Evolutionary conservation across 139 green algal species (phyloP), one percentile per base, ranked within the genome.

Genomic region (Haematococcus lacustris): DNA sequence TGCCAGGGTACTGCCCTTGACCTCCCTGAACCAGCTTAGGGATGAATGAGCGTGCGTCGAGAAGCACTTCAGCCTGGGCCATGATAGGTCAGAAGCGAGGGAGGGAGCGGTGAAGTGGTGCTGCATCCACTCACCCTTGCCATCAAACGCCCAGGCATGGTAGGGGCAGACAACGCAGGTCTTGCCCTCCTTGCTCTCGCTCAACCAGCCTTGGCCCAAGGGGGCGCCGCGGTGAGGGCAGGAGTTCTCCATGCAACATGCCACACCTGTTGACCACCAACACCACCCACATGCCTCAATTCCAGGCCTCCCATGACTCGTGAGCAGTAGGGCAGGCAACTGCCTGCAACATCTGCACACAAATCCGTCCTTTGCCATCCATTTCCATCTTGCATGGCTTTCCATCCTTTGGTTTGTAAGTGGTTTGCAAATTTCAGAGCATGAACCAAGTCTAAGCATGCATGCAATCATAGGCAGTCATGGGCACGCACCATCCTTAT

Each of bases 61-160:
- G 59, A 32, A 32, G 17, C 6, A n/a, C 34, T 50, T 53, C 28
- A 41, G 65, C 28, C 28, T 17, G 30, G 17, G 26, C 59, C 26
- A 34, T 32, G 28, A 6, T 34, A 66, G 17, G 26, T 38, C 30
- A 17, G 28, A 66, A 17, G 6, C 26, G 28, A 35, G 59, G 28
- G 26, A 66, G 23, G 21, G 59, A 66, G 59, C 9, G 17, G 23
- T 13, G 25, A 13, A 17, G 30, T 34, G 30, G 9, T 17, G 28
- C 30, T 32, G 26, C 33, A 4, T 41, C 38, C 38, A 39, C 75
- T 86, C 77, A 38, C 76, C 90, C 0, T 89, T 60, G 4, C 62
- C 74, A 62, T 96, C 85, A 71, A 95, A 87, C 0, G 88, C 88
- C 91, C 91, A 96, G 61, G 88, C 85, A 38, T 89, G 83, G 73